Evolutionary conservation across 495 filamentous ascomycete genomes (phyloP).

Genomic region (Penicillium verhagenii): DNA sequence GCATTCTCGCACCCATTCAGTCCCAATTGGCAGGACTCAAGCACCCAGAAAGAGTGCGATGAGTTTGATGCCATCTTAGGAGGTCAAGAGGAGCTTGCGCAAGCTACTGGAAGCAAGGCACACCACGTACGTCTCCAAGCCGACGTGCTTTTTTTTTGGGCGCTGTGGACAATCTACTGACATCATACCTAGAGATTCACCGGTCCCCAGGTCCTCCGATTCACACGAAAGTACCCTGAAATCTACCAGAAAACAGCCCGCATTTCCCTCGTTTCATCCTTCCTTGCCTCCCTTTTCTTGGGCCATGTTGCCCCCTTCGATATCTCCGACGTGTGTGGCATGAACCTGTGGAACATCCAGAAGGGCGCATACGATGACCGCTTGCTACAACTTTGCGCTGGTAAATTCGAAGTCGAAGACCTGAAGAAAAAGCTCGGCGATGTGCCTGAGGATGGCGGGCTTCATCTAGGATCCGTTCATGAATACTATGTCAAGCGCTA

Average conservation of each 20-base stretch:
- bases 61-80: constrained; percentile 74
- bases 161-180: not conserved
- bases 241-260: constrained; percentile 77
- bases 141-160: not conserved
- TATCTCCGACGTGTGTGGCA: constrained; percentile 92
- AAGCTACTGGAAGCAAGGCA: constrained; percentile 83
- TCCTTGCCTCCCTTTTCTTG: constrained; percentile 88
- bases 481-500: constrained; percentile 75
- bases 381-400: constrained; percentile 75
- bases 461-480: constrained; percentile 69
- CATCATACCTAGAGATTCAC: constrained; percentile 75
- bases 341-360: constrained; percentile 94
- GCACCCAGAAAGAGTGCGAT: constrained; percentile 89
- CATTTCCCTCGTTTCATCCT: constrained; percentile 93
- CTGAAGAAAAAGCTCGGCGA: constrained; percentile 77
- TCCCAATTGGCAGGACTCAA: constrained; percentile 97
- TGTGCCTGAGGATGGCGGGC: constrained; percentile 77
- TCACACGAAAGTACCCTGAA: constrained; percentile 73
- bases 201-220: constrained; percentile 92
- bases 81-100: constrained; percentile 62
- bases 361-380: constrained; percentile 67
- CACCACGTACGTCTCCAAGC: constrained; percentile 71
- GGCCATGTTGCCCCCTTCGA: constrained; percentile 85
- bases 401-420: constrained; percentile 60
- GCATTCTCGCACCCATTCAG: constrained; percentile 86